Conservation (phyloP, 495 filamentous ascomycete species). For the Neurospora sp. region DNA sequence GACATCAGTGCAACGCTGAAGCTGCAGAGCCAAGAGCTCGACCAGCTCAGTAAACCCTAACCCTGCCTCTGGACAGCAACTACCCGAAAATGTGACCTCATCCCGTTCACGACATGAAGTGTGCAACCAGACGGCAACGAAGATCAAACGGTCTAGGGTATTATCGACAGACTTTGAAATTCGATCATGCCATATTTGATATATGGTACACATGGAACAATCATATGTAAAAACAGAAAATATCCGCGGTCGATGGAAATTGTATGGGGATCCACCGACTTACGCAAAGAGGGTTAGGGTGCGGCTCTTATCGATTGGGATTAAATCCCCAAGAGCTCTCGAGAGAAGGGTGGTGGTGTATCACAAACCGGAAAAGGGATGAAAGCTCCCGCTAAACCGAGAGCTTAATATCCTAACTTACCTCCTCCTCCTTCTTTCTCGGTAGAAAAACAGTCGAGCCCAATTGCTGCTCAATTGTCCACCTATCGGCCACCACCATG, state of each 20-base stretch:
- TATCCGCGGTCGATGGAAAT: not conserved
- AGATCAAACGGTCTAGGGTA: not conserved
- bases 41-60: not conserved
- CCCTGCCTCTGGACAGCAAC: not conserved
- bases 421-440: not conserved
- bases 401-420: not conserved
- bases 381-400: not conserved
- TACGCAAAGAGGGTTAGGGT: not conserved
- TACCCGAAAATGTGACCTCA: not conserved
- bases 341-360: not conserved
- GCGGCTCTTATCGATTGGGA: not conserved
- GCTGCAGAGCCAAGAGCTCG: not conserved
- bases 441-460: not conserved
- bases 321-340: not conserved
- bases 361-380: not conserved
- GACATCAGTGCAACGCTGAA: not conserved
- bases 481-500: conserved; percentile 2
- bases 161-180: not conserved
- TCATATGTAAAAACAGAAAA: not conserved
- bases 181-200: not conserved
- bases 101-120: not conserved
- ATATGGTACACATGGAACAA: not conserved
- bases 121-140: not conserved
- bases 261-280: not conserved
- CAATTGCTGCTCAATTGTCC: not conserved